These are phyloP conservation scores for Nicotiana attenuata DNA, from an alignment of 257 asterid genomes.

Conservation along the genomic window DNA sequence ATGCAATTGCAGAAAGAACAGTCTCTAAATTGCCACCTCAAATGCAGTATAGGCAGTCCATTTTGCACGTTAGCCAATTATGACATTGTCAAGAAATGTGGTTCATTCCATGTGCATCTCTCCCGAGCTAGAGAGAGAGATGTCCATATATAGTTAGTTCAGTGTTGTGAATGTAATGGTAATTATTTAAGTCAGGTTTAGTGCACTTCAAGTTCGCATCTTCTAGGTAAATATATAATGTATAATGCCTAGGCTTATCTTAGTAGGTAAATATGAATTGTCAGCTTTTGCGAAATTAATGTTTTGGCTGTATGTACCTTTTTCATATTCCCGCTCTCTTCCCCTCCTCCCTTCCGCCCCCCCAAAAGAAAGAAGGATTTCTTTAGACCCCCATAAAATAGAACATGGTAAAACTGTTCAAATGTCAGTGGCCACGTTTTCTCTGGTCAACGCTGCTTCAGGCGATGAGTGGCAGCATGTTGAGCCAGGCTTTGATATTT, in stretches of 20 bases:
- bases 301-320: not conserved
- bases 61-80: not conserved
- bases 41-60: not conserved
- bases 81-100: not conserved
- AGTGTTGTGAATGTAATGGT: constrained; percentile 8
- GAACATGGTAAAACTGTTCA: not conserved
- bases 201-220: not conserved
- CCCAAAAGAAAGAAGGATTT: not conserved
- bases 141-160: constrained; percentile 2
- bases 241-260: not conserved
- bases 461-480: not conserved
- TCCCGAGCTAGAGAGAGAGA: not conserved
- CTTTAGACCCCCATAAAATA: not conserved
- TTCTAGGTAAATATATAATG: constrained; percentile 11
- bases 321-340: not conserved
- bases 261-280: constrained; percentile 5
- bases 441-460: not conserved
- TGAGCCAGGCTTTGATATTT: not conserved
- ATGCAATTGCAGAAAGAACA: constrained; percentile 22
- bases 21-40: not conserved
- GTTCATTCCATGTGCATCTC: not conserved
- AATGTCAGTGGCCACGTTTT: not conserved
- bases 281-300: not conserved
- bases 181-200: not conserved
- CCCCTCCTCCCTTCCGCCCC: not conserved